These are phyloP conservation scores for Malus asiatica DNA, from an alignment of 306 rosid genomes.

Conservation along the genomic window DNA sequence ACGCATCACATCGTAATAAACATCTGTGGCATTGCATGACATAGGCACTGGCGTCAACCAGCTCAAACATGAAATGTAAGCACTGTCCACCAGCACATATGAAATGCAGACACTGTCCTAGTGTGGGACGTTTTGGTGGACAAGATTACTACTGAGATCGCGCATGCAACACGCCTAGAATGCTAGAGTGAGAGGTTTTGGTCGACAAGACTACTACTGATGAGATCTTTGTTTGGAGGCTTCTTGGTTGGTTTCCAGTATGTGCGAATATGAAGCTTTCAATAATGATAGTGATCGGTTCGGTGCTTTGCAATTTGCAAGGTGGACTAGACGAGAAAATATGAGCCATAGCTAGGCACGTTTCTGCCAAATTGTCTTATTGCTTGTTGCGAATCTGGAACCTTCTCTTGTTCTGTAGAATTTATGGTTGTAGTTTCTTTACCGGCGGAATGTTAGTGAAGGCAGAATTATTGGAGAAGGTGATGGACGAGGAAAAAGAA, in stretches of 20 bases:
- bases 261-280: background rate
- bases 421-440: background rate
- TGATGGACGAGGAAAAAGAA: background rate
- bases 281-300: background rate
- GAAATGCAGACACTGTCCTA: background rate
- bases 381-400: background rate
- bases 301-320: background rate
- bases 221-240: background rate
- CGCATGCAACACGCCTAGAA: too few species aligned
- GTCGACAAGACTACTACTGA: background rate
- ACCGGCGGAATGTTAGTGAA: background rate
- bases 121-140: background rate
- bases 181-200: background rate
- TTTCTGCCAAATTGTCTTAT: background rate
- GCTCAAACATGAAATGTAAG: background rate
- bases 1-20: background rate
- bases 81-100: background rate
- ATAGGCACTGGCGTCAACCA: background rate
- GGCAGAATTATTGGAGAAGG: too few species aligned
- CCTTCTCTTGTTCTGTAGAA: background rate
- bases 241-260: background rate
- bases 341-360: background rate
- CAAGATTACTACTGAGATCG: background rate
- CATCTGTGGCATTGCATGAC: background rate
- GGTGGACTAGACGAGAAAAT: background rate